Conservation (phyloP, 2,329 filamentous ascomycete genomes). For the Diaporthe vexans region DNA sequence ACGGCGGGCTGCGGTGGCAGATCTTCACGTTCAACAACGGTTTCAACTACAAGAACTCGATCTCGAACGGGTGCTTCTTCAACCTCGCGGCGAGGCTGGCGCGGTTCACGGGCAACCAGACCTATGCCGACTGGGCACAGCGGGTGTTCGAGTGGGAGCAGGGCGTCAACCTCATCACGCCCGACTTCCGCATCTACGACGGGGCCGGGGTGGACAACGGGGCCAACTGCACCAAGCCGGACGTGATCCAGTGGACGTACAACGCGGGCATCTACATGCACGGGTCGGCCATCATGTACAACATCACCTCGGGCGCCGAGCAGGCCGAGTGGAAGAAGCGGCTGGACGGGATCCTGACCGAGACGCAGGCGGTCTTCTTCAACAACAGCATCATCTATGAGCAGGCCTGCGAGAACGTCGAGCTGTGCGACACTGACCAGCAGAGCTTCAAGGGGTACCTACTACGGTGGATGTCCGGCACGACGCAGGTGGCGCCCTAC, state of each 20-base stretch:
- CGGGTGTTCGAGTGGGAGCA: conserved; percentile 77
- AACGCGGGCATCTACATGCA: conserved; percentile 77
- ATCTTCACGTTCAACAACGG: conserved; percentile 84
- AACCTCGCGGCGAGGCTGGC: conserved; percentile 79
- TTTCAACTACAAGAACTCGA: conserved; percentile 77
- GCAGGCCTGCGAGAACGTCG: conserved; percentile 73
- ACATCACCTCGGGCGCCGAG: conserved; percentile 65
- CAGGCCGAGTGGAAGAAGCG: conserved; percentile 68
- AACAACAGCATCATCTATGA: conserved; percentile 72
- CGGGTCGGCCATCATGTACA: conserved; percentile 73
- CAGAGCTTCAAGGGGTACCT: conserved; percentile 83
- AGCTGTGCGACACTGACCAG: conserved; percentile 78
- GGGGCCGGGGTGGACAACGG: conserved; percentile 60
- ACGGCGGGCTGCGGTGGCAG: conserved; percentile 87
- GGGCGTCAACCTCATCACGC: conserved; percentile 68
- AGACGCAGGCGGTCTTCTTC: conserved; percentile 68
- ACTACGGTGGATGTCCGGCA: conserved; percentile 73
- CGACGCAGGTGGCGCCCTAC: conserved; percentile 68
- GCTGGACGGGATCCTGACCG: conserved; percentile 69
- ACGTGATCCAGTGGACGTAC: conserved; percentile 77
- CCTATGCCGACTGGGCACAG: conserved; percentile 82
- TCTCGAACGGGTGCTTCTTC: conserved; percentile 79
- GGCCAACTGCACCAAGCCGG: conserved; percentile 64
- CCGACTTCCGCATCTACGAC: conserved; percentile 70
- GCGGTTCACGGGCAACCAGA: conserved; percentile 82